Conservation (phyloP, 495 filamentous ascomycete genomes). For the Hypomontagnella submonticulosa region DNA sequence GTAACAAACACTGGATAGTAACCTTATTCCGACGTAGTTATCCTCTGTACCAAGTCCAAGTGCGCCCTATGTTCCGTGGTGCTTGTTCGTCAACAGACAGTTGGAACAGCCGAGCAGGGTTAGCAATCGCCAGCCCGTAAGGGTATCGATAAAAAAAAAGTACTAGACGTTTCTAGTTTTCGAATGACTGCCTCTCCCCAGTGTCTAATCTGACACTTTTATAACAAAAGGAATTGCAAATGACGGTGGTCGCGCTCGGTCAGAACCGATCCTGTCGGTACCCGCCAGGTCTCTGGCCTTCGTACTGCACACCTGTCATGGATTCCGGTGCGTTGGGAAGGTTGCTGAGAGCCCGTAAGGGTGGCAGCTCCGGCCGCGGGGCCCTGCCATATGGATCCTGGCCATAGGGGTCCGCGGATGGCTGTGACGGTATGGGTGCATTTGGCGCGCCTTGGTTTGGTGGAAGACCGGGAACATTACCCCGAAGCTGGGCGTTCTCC, state of each 20-base stretch:
- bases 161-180: conserved; percentile 31
- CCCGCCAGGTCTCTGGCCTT: conserved; percentile 55
- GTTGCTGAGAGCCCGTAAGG: conserved; percentile 52
- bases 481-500: conserved; percentile 66
- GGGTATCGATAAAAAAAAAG: conserved; percentile 38
- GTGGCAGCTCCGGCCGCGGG: conserved; percentile 59
- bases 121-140: conserved; percentile 31
- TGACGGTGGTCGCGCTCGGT: conserved; percentile 14
- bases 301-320: conserved; percentile 68
- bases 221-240: conserved; percentile 36
- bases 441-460: conserved; percentile 30
- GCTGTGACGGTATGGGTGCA: conserved; percentile 43
- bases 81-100: conserved; percentile 24
- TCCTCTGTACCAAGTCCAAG: conserved; percentile 33
- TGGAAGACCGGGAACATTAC: conserved; percentile 30
- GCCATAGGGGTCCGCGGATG: conserved; percentile 46
- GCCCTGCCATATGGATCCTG: conserved; percentile 48
- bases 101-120: conserved; percentile 11
- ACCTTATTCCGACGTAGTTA: conserved; percentile 31
- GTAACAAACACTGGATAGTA: conserved; percentile 35
- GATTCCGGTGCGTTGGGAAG: conserved; percentile 53
- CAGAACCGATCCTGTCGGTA: conserved; percentile 49
- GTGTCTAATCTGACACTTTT: conserved; percentile 23
- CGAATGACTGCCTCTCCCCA: conserved; percentile 29
- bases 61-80: conserved; percentile 32